Percentiles rank a stretch among this genome's conserved stretches.
phyloP scores from a whole-genome alignment of 2,329 filamentous ascomycete genomes.

The Colletotrichum agaves region DNA sequence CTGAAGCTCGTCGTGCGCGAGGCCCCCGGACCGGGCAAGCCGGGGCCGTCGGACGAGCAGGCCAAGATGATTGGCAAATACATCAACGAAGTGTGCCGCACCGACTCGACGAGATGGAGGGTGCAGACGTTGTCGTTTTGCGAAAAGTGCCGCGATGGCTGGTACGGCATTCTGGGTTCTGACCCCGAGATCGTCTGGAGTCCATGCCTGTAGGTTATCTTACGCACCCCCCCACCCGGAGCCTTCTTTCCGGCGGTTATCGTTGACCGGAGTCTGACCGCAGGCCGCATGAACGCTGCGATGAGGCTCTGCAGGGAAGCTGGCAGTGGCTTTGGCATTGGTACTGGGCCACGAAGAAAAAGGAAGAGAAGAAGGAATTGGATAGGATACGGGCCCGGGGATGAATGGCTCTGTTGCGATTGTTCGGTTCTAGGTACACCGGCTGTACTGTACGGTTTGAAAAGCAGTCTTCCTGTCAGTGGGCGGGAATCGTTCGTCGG shows the following conservation, averaged over 20 bases:
- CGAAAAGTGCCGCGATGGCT: not conserved
- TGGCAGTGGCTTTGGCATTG: not conserved
- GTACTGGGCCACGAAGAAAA: not conserved
- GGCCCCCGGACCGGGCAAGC: not conserved
- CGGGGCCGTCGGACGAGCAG: not conserved
- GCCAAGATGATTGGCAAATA: not conserved
- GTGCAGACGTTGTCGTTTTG: not conserved
- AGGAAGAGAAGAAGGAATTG: not conserved
- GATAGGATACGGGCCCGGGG: too few relatives aligned
- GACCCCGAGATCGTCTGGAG: not conserved
- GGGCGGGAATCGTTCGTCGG: too few relatives aligned
- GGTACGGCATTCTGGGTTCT: not conserved
- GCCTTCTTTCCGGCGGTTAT: too few relatives aligned
- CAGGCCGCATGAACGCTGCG: not conserved
- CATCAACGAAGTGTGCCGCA: not conserved
- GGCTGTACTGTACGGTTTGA: too few relatives aligned
- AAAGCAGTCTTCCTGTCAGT: too few relatives aligned
- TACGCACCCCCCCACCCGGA: too few relatives aligned
- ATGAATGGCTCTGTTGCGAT: too few relatives aligned
- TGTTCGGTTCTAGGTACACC: too few relatives aligned
- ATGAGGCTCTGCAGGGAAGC: not conserved
- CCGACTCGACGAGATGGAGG: not conserved
- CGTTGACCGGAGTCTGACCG: not conserved
- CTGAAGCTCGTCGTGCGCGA: not conserved
- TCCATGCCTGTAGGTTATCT: too few relatives aligned